These are phyloP conservation scores for Colletotrichum gloeosporioides DNA, from an alignment of 2,329 filamentous ascomycete genomes.

Conservation along the genomic window DNA sequence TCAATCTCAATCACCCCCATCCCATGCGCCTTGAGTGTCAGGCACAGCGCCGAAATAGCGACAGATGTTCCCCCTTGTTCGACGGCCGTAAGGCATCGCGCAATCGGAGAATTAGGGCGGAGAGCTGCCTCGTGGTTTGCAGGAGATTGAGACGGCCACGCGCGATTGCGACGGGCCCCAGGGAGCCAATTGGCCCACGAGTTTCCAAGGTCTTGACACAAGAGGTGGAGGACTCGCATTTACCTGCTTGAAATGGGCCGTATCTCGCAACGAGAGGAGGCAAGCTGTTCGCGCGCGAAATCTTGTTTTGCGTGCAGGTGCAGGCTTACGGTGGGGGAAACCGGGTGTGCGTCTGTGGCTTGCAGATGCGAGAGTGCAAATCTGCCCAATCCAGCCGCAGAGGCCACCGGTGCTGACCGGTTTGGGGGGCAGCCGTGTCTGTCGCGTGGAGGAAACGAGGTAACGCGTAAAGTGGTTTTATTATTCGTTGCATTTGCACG, in stretches of 20 bases:
- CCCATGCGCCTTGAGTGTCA: not conserved
- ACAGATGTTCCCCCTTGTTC: not conserved
- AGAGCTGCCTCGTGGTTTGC: not conserved
- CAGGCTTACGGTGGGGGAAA: conserved; percentile 13
- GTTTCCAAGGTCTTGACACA: not conserved
- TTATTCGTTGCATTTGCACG: not conserved
- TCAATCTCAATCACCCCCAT: not conserved
- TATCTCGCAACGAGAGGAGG: not conserved
- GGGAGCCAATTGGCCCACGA: not conserved
- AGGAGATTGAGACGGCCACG: not conserved
- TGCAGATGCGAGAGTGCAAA: conserved; percentile 22
- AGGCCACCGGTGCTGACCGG: not conserved
- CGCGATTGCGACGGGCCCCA: not conserved
- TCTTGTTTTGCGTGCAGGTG: conserved; percentile 19
- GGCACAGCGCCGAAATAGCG: not conserved
- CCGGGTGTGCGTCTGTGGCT: conserved; percentile 15
- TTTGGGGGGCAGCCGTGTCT: conserved; percentile 12
- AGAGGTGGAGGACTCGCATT: not conserved
- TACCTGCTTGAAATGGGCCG: not conserved
- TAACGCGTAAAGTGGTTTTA: conserved; percentile 21
- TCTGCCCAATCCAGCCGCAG: not conserved
- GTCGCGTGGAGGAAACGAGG: conserved; percentile 1
- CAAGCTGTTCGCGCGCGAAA: conserved; percentile 16
- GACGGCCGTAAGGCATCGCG: not conserved
- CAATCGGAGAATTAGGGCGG: conserved; percentile 18